A percentile compares a stretch with the other conserved stretches of the same genome.
phyloP scores from a whole-genome alignment of 1,284 basidiomycete genomes.

The Pterulicium gracile region DNA sequence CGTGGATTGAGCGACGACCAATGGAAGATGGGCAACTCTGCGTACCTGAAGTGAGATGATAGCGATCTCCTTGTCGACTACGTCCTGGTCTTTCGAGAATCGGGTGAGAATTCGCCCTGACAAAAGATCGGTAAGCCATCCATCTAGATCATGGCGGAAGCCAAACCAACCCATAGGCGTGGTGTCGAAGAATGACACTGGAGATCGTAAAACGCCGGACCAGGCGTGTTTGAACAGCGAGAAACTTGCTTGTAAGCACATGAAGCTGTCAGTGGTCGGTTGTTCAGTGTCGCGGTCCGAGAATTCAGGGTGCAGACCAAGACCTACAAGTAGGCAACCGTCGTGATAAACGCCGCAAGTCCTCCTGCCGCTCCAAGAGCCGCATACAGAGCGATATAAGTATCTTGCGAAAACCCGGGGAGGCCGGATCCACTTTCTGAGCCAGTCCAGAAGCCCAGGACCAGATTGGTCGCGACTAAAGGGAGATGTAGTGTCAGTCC shows the following conservation, averaged over 20 bases:
- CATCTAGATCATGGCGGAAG: slow-evolving; percentile 7
- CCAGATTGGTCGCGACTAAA: slow-evolving; percentile 32
- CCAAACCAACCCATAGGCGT: slow-evolving; percentile 55
- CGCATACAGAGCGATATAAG: neutral
- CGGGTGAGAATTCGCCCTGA: slow-evolving; percentile 47
- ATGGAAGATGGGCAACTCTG: neutral
- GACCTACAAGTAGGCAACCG: neutral
- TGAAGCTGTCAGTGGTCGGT: neutral
- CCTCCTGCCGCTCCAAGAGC: too few relatives aligned
- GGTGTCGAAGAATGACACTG: slow-evolving; percentile 73
- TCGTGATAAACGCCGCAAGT: too few relatives aligned
- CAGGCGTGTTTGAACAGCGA: neutral
- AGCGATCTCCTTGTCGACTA: slow-evolving; percentile 39
- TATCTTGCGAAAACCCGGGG: neutral
- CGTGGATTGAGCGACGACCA: neutral
- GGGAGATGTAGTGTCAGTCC: neutral
- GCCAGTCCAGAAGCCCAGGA: slow-evolving; percentile 24
- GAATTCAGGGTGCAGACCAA: too few relatives aligned
- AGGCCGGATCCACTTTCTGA: too few relatives aligned
- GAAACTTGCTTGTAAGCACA: neutral
- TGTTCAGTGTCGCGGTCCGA: too few relatives aligned
- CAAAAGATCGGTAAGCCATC: slow-evolving; percentile 11
- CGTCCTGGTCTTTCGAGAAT: slow-evolving; percentile 55
- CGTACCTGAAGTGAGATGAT: slow-evolving; percentile 27
- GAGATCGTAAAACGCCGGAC: slow-evolving; percentile 21